These are phyloP conservation scores for Verticillium tricorpus DNA, from an alignment of 2,329 filamentous ascomycete genomes.

Conservation along the genomic window DNA sequence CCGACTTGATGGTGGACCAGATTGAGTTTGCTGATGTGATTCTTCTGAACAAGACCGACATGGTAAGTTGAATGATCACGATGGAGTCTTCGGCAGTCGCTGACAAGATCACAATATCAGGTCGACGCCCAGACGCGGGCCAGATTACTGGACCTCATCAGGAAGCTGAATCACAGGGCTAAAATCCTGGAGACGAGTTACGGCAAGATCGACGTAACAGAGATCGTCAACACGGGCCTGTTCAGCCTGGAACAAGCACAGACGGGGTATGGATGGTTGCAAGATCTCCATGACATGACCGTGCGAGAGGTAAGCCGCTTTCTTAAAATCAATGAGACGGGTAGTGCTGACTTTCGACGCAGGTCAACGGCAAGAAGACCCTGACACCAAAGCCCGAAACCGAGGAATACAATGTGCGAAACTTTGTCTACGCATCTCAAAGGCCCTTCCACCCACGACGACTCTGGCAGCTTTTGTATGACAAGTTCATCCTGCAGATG, in stretches of 20 bases:
- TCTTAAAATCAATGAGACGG: too few species aligned
- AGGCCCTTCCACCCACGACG: slow-evolving; percentile 48
- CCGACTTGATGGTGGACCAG: slow-evolving; percentile 71
- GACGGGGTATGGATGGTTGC: slow-evolving; percentile 64
- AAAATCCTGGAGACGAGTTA: slow-evolving; percentile 59
- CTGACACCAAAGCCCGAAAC: slow-evolving; percentile 66
- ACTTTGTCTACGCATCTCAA: slow-evolving; percentile 62
- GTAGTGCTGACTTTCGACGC: background rate
- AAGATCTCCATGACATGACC: slow-evolving; percentile 65
- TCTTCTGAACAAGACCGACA: slow-evolving; percentile 66
- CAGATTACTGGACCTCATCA: slow-evolving; percentile 48
- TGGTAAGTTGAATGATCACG: slow-evolving; percentile 31
- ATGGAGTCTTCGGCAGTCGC: background rate
- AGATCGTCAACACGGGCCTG: slow-evolving; percentile 61
- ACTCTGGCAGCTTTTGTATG: slow-evolving; percentile 38
- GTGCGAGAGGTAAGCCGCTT: slow-evolving; percentile 45
- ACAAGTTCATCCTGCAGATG: slow-evolving; percentile 47
- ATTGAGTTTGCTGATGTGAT: slow-evolving; percentile 75
- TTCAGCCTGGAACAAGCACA: slow-evolving; percentile 63
- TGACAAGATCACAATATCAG: slow-evolving; percentile 13
- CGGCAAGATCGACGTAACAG: slow-evolving; percentile 53
- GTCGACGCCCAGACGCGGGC: slow-evolving; percentile 33
- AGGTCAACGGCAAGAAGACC: slow-evolving; percentile 44
- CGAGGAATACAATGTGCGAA: slow-evolving; percentile 67
- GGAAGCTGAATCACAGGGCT: slow-evolving; percentile 61